Percentiles rank a stretch among this genome's conserved stretches.
Evolutionary conservation across 2,329 filamentous ascomycete species (phyloP).

Genomic region (Aureobasidium pullulans): DNA sequence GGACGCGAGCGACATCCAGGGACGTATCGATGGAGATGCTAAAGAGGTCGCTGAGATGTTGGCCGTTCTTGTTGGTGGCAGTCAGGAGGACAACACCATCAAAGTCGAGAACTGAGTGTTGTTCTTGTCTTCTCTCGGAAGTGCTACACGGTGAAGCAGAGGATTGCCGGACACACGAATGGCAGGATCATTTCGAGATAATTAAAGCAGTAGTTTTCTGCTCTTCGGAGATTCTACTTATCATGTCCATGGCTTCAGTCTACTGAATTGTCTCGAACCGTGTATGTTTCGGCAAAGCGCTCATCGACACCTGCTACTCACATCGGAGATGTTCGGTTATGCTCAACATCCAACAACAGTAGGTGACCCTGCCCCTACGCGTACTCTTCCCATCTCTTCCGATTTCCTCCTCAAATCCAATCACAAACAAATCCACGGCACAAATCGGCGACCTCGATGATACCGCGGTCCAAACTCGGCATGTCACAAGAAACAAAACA

Average conservation of each 20-base stretch:
- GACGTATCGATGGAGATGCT: constrained; percentile 40
- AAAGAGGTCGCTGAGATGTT: constrained; percentile 40
- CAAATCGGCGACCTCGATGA: not conserved
- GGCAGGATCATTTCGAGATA: not conserved
- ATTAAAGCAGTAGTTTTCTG: too few species aligned
- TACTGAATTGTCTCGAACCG: too few species aligned
- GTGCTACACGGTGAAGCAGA: too few species aligned
- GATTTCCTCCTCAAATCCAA: not conserved
- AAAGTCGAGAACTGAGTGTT: not conserved
- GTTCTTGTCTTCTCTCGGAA: too few species aligned
- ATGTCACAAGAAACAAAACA: not conserved
- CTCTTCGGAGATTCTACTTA: not conserved
- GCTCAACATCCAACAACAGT: not conserved
- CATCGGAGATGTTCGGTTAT: not conserved
- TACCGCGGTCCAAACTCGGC: constrained; percentile 5
- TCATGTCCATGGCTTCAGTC: not conserved
- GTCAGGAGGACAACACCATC: not conserved
- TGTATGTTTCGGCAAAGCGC: too few species aligned
- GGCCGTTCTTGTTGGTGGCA: constrained; percentile 14
- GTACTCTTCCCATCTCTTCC: not conserved
- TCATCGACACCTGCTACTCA: not conserved
- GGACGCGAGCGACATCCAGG: constrained; percentile 34
- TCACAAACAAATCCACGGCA: not conserved
- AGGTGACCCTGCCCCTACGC: not conserved
- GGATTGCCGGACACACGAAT: not conserved